These are phyloP conservation scores for Prunus padus DNA, from an alignment of 306 rosid genomes.

Conservation along the genomic window DNA sequence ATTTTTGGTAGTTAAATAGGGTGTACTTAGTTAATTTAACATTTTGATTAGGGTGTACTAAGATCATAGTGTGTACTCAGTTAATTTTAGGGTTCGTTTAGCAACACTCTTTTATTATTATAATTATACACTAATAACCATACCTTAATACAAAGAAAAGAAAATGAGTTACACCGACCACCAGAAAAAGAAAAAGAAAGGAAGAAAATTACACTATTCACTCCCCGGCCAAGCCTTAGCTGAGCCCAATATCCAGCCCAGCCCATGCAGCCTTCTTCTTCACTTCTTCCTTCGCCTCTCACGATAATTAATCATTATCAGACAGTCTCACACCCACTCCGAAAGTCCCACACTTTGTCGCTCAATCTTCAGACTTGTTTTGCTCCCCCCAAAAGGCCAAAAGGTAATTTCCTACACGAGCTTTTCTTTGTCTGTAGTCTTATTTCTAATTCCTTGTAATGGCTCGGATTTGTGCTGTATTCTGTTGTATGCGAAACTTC, in stretches of 20 bases:
- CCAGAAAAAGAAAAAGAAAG: too few relatives aligned
- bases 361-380: neutral
- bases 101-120: too few relatives aligned
- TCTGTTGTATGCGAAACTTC: neutral
- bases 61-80: too few relatives aligned
- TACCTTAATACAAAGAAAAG: too few relatives aligned
- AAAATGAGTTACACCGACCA: too few relatives aligned
- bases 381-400: neutral
- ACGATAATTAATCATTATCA: neutral
- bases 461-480: neutral
- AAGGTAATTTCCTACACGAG: neutral
- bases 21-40: too few relatives aligned
- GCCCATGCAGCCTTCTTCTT: neutral
- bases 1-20: too few relatives aligned
- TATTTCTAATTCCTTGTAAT: neutral
- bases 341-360: neutral
- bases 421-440: neutral
- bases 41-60: too few relatives aligned
- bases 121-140: too few relatives aligned
- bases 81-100: too few relatives aligned
- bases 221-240: neutral
- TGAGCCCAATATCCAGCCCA: neutral
- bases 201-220: neutral
- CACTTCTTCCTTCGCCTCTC: neutral
- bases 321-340: neutral